Conservation (phyloP, 2,329 filamentous ascomycete genomes). For the Colletotrichum melonis region DNA sequence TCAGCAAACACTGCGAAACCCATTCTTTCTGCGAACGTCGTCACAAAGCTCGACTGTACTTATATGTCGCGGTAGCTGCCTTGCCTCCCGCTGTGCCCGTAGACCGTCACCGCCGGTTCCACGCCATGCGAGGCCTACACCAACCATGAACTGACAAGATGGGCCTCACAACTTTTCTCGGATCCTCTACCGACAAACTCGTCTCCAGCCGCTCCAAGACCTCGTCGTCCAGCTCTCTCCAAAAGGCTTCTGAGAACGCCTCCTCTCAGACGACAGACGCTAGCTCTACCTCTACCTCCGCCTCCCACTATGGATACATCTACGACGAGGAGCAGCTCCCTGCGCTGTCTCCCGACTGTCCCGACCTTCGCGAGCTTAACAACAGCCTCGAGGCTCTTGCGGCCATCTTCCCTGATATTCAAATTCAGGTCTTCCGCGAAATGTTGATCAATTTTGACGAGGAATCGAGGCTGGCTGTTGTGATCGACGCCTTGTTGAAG, state of each 20-base stretch:
- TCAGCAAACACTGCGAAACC: neutral
- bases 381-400: constrained; percentile 74
- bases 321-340: constrained; percentile 66
- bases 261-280: constrained; percentile 12
- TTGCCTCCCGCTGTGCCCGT: neutral
- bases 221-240: constrained; percentile 11
- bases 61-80: constrained; percentile 3
- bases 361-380: constrained; percentile 78
- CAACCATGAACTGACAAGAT: constrained; percentile 35
- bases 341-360: constrained; percentile 60
- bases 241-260: neutral
- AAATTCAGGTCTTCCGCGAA: constrained; percentile 84
- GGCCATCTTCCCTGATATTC: constrained; percentile 82
- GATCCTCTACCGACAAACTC: constrained; percentile 31
- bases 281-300: constrained; percentile 43
- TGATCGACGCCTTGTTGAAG: constrained; percentile 82
- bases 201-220: constrained; percentile 16
- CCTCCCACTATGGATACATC: constrained; percentile 58
- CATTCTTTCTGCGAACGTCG: neutral
- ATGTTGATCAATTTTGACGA: constrained; percentile 81
- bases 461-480: constrained; percentile 80
- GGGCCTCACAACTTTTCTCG: constrained; percentile 37
- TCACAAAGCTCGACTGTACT: neutral
- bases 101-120: neutral
- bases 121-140: constrained; percentile 16